A percentile compares a stretch with the other conserved stretches of the same genome.
phyloP scores from a whole-genome alignment of 2,329 filamentous ascomycete species.

The Xylaria arbuscula region DNA sequence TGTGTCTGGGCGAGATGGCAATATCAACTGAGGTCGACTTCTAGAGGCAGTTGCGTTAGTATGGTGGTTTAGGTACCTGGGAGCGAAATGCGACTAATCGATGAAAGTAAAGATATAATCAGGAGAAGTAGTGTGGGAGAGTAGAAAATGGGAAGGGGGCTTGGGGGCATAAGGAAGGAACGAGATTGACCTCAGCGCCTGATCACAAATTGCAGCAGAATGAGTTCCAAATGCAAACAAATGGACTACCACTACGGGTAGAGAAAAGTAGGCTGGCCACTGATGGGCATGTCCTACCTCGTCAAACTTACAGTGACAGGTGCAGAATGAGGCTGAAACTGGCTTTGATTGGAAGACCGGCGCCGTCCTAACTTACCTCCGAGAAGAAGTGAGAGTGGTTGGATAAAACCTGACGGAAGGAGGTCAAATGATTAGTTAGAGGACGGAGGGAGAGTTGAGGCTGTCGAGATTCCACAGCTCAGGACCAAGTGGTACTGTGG shows the following conservation, averaged over 20 bases:
- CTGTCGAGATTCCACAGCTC: too few species aligned
- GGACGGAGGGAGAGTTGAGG: too few species aligned
- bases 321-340: not conserved
- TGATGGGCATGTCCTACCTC: not conserved
- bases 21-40: not conserved
- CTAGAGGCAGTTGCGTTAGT: not conserved
- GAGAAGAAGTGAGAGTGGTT: too few species aligned
- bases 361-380: too few species aligned
- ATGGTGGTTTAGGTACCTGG: too few species aligned
- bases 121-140: not conserved
- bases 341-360: too few species aligned
- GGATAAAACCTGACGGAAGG: too few species aligned
- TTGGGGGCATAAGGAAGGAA: not conserved
- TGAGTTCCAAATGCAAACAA: not conserved
- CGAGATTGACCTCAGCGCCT: not conserved
- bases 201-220: not conserved
- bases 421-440: too few species aligned
- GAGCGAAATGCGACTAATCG: not conserved
- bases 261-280: too few species aligned
- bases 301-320: too few species aligned
- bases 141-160: not conserved
- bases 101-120: not conserved
- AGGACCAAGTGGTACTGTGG: too few species aligned
- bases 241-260: not conserved
- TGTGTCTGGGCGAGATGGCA: not conserved